Base-by-base conservation (phyloP, 1,139 yeast species). In the Kodamaea sp. region DNA sequence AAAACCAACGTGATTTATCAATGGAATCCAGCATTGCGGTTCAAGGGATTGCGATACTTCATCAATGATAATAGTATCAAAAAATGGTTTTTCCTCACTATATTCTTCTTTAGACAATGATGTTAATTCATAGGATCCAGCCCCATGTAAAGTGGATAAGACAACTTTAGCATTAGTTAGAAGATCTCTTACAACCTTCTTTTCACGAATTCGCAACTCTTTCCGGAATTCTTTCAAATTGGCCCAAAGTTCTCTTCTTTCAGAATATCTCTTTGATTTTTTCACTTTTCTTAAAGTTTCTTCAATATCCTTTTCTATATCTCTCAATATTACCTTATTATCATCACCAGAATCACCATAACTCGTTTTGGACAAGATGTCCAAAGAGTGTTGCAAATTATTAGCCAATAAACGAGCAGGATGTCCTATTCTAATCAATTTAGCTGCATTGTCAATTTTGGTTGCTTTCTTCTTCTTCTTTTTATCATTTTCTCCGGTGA, bases 11-110 rank as follows among this genome's bases (percentile, higher is more conserved):
- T 84, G 87, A 35, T 74, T 75, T 10, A 87, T 67, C n/a, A 92
- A 47, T 0, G 98, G 97, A 25, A 92, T 88, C 97, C 97, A 90
- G 55, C 97, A 89, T 53, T 92, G 96, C 1, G 97, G 96, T 54
- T 92, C 97, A 41, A 90, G 62, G 4, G 97, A 75, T 58, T 92
- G 98, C 0, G 97, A 88, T 0, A 92, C 97, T 60, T 92, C 98
- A 60, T 92, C 98, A 33, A 92, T 89, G 15, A 92, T 85, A 22
- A 92, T 72, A 0, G 95, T 82, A 52, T 87, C 89, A 54, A 92
- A 88, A 11, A 81, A 54, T 5, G 71, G 72, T 49, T 52, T 59
- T 11, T 48, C 64, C 27, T 56, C 62, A 12, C 32, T 35, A 22
- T 32, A 38, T 7, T 27, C 26, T 30, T 58, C 48, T 29, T 59